Evolutionary conservation across 177 flowering plant species (phyloP).

Genomic region (Tripterygium wilfordii): DNA sequence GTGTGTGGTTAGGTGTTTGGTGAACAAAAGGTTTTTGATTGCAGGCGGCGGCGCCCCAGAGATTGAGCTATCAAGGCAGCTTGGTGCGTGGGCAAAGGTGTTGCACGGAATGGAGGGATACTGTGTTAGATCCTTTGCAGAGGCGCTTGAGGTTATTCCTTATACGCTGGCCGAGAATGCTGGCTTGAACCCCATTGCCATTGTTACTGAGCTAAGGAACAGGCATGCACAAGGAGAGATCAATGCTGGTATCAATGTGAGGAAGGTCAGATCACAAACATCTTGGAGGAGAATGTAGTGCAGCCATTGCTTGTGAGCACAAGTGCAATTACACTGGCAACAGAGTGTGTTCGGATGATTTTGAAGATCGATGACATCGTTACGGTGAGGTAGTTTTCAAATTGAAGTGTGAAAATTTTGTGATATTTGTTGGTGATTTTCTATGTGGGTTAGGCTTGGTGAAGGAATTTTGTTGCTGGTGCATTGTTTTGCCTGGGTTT

Average conservation of each 20-base stretch:
- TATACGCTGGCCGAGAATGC: conserved; percentile 95
- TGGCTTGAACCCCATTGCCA: conserved; percentile 79
- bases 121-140: conserved; percentile 77
- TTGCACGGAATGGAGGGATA: conserved; percentile 94
- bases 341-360: conserved; percentile 95
- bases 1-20: conserved; percentile 92
- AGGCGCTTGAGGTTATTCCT: conserved; percentile 89
- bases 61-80: conserved; percentile 89
- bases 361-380: conserved; percentile 96
- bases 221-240: conserved; percentile 90
- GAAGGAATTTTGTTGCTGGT: conserved; percentile 5
- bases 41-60: conserved; percentile 99
- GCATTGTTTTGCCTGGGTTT: not conserved
- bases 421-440: not conserved
- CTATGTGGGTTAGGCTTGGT: no score
- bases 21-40: conserved; percentile 79
- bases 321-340: conserved; percentile 76
- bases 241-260: conserved; percentile 90
- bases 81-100: conserved; percentile 90
- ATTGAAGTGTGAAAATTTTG: no score
- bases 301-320: conserved; percentile 94
- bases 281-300: conserved; percentile 93
- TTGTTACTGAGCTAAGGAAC: conserved; percentile 90
- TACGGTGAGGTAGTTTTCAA: conserved; percentile 61
- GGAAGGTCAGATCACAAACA: conserved; percentile 95